phyloP scores from a whole-genome alignment of 1,139 yeast genomes.

The Torulaspora globosa region DNA sequence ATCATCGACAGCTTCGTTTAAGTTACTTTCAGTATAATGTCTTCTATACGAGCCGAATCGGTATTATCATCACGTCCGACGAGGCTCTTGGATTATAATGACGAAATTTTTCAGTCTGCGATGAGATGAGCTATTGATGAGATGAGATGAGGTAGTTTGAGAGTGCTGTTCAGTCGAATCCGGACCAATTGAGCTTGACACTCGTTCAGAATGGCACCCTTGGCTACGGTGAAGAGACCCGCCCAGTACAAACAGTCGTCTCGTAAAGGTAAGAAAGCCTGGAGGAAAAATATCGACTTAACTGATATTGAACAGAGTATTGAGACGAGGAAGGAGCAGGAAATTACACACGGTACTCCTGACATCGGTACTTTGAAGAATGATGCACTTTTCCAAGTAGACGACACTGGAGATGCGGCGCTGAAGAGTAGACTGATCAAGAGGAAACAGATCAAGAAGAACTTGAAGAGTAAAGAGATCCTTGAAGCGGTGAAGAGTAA shows the following conservation, averaged over 20 bases:
- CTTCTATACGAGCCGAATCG: constrained; percentile 1
- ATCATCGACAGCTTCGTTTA: background rate
- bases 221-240: constrained; percentile 36
- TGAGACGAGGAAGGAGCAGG: constrained; percentile 63
- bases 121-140: constrained; percentile 10
- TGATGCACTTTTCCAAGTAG: constrained; percentile 64
- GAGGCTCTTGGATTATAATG: background rate
- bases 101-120: constrained; percentile 13
- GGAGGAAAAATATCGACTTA: constrained; percentile 93
- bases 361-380: constrained; percentile 40
- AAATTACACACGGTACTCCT: constrained; percentile 59
- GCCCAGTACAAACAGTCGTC: constrained; percentile 59
- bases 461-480: constrained; percentile 69
- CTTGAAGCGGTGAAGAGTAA: constrained; percentile 50
- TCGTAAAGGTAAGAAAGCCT: constrained; percentile 87
- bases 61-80: constrained; percentile 4
- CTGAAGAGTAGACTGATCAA: constrained; percentile 42
- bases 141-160: background rate
- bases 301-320: constrained; percentile 70
- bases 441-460: constrained; percentile 43
- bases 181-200: background rate
- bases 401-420: constrained; percentile 57
- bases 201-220: constrained; percentile 22
- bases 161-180: background rate
- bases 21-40: background rate